Percentiles rank a stretch among this genome's conserved stretches.
Evolutionary conservation across 257 asterid genomes (phyloP).

Genomic region (Echium plantagineum): DNA sequence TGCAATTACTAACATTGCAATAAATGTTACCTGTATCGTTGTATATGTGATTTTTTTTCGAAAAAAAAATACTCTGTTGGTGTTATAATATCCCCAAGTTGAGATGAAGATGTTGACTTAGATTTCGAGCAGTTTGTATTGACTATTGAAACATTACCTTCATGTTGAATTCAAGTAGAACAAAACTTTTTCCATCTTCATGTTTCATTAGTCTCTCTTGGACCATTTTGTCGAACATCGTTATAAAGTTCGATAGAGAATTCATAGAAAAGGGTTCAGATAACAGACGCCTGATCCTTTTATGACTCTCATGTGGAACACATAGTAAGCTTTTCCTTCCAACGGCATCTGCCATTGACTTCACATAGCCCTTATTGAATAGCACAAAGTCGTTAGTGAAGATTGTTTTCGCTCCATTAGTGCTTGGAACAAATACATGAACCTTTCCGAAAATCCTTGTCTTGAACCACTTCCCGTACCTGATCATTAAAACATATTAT

Average conservation of each 20-base stretch:
- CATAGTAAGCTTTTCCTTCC: constrained; percentile 46
- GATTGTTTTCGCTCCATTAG: constrained; percentile 37
- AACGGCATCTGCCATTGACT: constrained; percentile 45
- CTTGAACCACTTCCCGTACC: constrained; percentile 54
- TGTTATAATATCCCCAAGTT: neutral
- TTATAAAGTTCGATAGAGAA: constrained; percentile 35
- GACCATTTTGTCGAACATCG: constrained; percentile 29
- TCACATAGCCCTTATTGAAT: constrained; percentile 46
- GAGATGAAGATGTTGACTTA: neutral
- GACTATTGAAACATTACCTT: constrained; percentile 18
- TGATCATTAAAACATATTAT: neutral
- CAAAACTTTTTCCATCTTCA: constrained; percentile 36
- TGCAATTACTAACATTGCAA: no score
- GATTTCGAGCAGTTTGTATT: neutral
- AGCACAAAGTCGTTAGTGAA: constrained; percentile 35
- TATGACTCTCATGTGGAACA: constrained; percentile 32
- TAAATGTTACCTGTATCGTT: no score
- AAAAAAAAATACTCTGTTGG: no score
- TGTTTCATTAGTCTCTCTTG: constrained; percentile 21
- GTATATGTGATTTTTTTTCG: neutral
- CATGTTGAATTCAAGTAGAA: constrained; percentile 40
- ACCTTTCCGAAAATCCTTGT: constrained; percentile 44
- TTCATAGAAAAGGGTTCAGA: constrained; percentile 52
- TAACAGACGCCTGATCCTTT: constrained; percentile 34
- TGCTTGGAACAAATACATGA: constrained; percentile 44